Conservation (phyloP, 257 asterid species). For the Echites panduratus region DNA sequence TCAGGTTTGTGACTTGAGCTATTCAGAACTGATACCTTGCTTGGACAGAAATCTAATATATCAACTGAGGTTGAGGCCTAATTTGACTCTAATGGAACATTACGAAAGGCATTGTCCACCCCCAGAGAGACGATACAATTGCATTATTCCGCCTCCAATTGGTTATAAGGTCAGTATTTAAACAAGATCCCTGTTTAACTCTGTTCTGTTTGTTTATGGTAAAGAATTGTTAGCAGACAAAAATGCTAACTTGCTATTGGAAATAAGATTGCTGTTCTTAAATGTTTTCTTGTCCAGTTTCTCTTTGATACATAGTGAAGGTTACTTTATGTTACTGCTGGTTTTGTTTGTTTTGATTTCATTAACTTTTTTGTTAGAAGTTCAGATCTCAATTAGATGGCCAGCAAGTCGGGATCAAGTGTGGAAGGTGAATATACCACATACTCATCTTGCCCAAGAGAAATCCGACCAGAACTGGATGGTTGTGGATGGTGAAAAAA, state of each 20-base stretch:
- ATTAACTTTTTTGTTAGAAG: constrained; percentile 52
- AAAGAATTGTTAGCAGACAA: neutral
- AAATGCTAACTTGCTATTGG: neutral
- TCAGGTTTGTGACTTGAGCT: constrained; percentile 76
- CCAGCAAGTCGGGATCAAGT: constrained; percentile 88
- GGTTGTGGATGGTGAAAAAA: constrained; percentile 86
- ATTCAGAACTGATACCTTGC: constrained; percentile 88
- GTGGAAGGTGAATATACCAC: constrained; percentile 96
- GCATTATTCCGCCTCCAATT: constrained; percentile 84
- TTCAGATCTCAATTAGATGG: constrained; percentile 94
- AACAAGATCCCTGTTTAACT: neutral
- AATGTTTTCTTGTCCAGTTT: neutral
- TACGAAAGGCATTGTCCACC: constrained; percentile 93
- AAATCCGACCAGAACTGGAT: constrained; percentile 94
- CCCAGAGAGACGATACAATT: constrained; percentile 71
- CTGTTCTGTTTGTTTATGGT: neutral
- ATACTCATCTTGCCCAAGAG: constrained; percentile 84
- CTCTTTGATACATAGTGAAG: constrained; percentile 2
- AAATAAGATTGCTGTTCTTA: neutral
- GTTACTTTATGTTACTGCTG: constrained; percentile 4
- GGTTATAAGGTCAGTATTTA: constrained; percentile 79
- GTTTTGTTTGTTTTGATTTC: constrained; percentile 49
- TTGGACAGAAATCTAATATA: constrained; percentile 63
- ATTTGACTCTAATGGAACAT: constrained; percentile 91
- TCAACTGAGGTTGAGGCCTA: constrained; percentile 64